Conservation (phyloP, 2,329 filamentous ascomycete genomes). For the Thielaviopsis musarum region DNA sequence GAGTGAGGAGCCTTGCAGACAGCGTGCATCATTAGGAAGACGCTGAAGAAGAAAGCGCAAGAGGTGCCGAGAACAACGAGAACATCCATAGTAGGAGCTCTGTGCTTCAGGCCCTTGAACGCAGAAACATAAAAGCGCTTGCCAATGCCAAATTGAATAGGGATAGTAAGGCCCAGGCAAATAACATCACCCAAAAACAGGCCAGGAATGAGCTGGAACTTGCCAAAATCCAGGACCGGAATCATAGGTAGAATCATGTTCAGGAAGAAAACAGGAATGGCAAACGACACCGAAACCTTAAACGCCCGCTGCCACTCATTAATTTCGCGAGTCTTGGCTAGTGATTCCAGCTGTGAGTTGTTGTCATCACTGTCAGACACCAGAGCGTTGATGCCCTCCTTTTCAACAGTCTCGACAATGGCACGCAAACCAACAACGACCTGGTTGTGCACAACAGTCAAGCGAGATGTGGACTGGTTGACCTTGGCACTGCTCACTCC, state of each 20-base stretch:
- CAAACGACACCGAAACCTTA: conserved; percentile 59
- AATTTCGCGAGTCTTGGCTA: conserved; percentile 93
- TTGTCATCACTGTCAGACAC: conserved; percentile 88
- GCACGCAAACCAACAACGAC: conserved; percentile 59
- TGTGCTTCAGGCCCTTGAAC: conserved; percentile 83
- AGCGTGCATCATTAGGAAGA: conserved; percentile 73
- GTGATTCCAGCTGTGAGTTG: conserved; percentile 85
- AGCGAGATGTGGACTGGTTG: conserved; percentile 54
- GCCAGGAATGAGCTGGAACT: conserved; percentile 47
- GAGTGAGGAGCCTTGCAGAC: conserved; percentile 57
- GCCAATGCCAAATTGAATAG: conserved; percentile 91
- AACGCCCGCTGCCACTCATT: conserved; percentile 82
- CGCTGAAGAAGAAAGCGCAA: conserved; percentile 89
- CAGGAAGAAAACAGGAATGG: conserved; percentile 77
- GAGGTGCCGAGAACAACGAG: conserved; percentile 87
- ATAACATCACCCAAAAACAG: conserved; percentile 78
- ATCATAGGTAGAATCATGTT: conserved; percentile 93
- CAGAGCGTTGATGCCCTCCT: conserved; percentile 72
- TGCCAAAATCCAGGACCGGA: conserved; percentile 61
- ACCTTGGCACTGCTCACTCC: conserved; percentile 63
- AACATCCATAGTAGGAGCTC: conserved; percentile 93
- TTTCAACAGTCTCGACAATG: conserved; percentile 69
- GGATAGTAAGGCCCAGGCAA: conserved; percentile 70
- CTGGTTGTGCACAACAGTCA: conserved; percentile 58
- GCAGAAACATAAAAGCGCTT: conserved; percentile 85